These are phyloP conservation scores for Citrullus colocynthis DNA, from an alignment of 306 rosid species.

Conservation along the genomic window DNA sequence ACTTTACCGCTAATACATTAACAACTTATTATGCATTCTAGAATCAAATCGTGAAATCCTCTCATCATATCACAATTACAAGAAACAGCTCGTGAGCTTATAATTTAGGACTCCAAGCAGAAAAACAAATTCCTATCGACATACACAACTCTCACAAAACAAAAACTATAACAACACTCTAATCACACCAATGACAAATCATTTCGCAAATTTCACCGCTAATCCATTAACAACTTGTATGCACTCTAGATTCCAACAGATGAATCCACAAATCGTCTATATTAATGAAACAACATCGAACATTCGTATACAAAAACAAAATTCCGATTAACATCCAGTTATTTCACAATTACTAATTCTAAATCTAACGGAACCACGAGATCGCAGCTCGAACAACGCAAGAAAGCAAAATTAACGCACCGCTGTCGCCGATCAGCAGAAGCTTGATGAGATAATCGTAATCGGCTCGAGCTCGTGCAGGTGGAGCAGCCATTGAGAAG, in stretches of 20 bases:
- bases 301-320: background rate
- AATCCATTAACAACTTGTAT: background rate
- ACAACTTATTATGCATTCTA: background rate
- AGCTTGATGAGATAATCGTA: conserved; percentile 90
- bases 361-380: background rate
- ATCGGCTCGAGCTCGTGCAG: conserved; percentile 95
- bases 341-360: background rate
- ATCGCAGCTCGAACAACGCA: background rate
- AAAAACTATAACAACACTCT: background rate
- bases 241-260: background rate
- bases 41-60: background rate
- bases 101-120: background rate
- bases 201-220: background rate
- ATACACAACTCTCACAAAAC: background rate
- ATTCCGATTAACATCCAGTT: background rate
- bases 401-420: conserved; percentile 25
- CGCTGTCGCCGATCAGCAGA: conserved; percentile 95
- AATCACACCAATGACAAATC: background rate
- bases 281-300: background rate
- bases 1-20: background rate
- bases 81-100: background rate
- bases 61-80: background rate
- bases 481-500: conserved; percentile 66
- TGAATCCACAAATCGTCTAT: background rate
- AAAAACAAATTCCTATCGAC: background rate